These are phyloP conservation scores for Silene noctiflora DNA, from an alignment of 179 eudicot genomes.

Conservation along the genomic window DNA sequence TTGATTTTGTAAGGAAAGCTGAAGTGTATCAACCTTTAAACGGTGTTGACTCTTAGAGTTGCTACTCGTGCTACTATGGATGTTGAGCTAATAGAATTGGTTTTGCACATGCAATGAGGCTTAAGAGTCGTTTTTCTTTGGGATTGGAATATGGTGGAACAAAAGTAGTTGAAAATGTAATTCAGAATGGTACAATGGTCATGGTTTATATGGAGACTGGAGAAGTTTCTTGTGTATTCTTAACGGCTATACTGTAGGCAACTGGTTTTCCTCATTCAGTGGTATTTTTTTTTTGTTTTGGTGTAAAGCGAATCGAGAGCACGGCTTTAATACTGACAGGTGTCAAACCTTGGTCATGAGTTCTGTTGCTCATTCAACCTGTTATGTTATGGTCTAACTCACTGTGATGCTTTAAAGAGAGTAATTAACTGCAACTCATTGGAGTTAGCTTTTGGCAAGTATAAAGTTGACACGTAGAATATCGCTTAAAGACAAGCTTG, in stretches of 20 bases:
- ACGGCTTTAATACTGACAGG: background rate
- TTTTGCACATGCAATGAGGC: background rate
- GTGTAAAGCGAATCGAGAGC: no score
- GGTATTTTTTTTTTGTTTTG: no score
- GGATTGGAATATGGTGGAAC: background rate
- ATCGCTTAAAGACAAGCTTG: background rate
- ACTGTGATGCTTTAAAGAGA: background rate
- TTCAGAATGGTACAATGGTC: background rate
- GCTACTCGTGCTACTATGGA: background rate
- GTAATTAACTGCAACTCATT: background rate
- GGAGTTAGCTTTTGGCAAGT: background rate
- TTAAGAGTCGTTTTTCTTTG: background rate
- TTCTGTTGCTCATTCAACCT: background rate
- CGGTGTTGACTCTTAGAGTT: background rate
- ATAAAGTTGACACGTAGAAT: background rate
- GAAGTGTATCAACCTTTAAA: no score
- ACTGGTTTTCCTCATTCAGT: background rate
- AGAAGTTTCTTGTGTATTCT: constrained; percentile 6
- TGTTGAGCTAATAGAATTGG: background rate
- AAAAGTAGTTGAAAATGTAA: background rate
- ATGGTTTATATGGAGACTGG: background rate
- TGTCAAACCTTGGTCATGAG: background rate
- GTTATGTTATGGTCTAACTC: background rate
- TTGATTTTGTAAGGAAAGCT: no score
- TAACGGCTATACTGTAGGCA: background rate